Evolutionary conservation across 306 rosid genomes (phyloP).

Genomic region (Styphnolobium japonicum): DNA sequence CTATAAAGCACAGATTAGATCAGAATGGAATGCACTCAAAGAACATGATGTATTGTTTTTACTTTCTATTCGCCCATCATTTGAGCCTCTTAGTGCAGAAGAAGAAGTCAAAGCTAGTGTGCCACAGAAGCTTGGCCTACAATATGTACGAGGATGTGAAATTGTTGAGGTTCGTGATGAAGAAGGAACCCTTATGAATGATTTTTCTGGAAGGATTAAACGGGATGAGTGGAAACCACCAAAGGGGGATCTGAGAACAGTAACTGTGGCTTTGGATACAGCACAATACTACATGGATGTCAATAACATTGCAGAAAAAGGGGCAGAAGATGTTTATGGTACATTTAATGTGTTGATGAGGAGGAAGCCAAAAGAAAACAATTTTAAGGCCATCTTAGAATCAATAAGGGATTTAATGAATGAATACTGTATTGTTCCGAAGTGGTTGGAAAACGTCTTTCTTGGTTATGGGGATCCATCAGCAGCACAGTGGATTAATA

Average conservation of each 20-base stretch:
- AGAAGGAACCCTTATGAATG: slow-evolving; percentile 94
- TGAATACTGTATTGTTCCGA: slow-evolving; percentile 95
- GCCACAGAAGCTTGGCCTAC: slow-evolving; percentile 93
- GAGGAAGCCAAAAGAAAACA: slow-evolving; percentile 98
- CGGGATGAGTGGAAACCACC: slow-evolving; percentile 99
- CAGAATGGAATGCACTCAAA: slow-evolving; percentile 96
- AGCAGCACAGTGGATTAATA: slow-evolving; percentile 96
- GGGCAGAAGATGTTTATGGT: slow-evolving; percentile 91
- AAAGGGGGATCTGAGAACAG: slow-evolving; percentile 93
- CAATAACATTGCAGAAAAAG: slow-evolving; percentile 82
- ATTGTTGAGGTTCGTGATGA: slow-evolving; percentile 88
- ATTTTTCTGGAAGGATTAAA: slow-evolving; percentile 87
- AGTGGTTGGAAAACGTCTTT: slow-evolving; percentile 88
- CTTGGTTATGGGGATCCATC: slow-evolving; percentile 97
- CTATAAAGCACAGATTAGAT: slow-evolving; percentile 83
- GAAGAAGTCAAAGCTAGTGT: slow-evolving; percentile 88
- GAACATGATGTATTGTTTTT: slow-evolving; percentile 94
- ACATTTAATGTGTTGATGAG: slow-evolving; percentile 89
- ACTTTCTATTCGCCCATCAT: slow-evolving; percentile 81
- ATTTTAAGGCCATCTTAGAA: slow-evolving; percentile 94
- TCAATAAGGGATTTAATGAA: slow-evolving; percentile 97
- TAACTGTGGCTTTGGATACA: slow-evolving; percentile 93
- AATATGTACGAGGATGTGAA: slow-evolving; percentile 94
- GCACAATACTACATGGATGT: slow-evolving; percentile 99
- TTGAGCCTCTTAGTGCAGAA: slow-evolving; percentile 89